These are phyloP conservation scores for Henckelia pumila DNA, from an alignment of 257 asterid species.

Conservation along the genomic window DNA sequence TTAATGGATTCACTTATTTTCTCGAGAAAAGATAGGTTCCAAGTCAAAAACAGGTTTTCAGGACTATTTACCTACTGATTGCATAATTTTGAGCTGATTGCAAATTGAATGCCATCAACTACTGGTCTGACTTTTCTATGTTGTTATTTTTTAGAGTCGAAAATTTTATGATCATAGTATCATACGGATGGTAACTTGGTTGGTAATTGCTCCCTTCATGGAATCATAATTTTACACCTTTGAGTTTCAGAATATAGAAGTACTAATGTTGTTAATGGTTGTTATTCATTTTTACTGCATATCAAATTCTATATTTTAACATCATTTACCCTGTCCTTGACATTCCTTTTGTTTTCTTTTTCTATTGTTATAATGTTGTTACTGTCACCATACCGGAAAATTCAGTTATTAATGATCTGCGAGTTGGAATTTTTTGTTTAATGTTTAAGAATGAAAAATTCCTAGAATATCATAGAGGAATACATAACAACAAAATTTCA, in stretches of 20 bases:
- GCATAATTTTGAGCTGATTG: background rate
- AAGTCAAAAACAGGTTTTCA: slow-evolving; percentile 5
- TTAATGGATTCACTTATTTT: background rate
- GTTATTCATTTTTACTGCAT: background rate
- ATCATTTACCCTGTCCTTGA: background rate
- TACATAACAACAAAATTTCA: background rate
- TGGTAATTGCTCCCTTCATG: background rate
- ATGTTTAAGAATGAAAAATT: background rate
- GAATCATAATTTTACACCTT: too few relatives aligned
- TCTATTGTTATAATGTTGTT: background rate
- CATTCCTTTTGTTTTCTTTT: background rate
- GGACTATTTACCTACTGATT: background rate
- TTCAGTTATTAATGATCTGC: background rate
- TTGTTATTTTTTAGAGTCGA: background rate
- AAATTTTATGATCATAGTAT: background rate
- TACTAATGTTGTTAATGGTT: background rate
- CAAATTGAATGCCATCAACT: background rate
- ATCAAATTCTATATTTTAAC: background rate
- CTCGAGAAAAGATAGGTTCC: background rate
- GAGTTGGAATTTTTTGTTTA: background rate
- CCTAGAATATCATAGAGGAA: slow-evolving; percentile 7
- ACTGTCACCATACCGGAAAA: background rate
- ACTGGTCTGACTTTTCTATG: background rate
- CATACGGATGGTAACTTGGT: background rate
- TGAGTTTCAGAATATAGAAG: background rate